Evolutionary conservation across 2,329 filamentous ascomycete genomes (phyloP), one percentile per base, ranked within the genome.

Genomic region (Talaromyces sp.): DNA sequence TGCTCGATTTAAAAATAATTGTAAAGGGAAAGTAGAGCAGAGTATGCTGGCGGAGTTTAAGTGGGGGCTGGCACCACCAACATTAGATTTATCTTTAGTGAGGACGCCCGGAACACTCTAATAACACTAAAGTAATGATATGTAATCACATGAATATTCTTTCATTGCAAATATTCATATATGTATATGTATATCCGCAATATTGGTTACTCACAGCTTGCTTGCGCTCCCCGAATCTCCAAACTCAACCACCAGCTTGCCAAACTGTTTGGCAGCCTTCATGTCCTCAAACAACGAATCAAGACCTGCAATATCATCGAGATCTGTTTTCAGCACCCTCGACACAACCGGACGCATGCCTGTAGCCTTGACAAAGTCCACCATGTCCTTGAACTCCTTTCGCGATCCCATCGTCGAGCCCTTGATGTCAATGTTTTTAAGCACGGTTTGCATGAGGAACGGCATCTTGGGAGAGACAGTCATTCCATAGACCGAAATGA

Each of bases 401-500:
- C 90, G 83, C 29, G 91, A 96, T 0, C 93, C 93, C 93, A 98
- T 96, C 0, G 93, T 97, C 14, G 85, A 87, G 19, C 95, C 93
- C 55, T 84, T 84, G 29, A 98, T 82, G 67, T 98, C 93, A 58
- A 97, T 84, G 70, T 98, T 96, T 74, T 88, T 90, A 63, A 98
- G 76, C 14, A 95, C 89, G 0, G 92, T 92, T 62, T 81, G 77
- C 90, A 97, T 96, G 13, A 85, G 70, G 83, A 90, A 97, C 56
- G 90, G 86, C 88, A 96, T 93, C 77, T 89, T 91, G 1, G 93
- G 93, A 0, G 82, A 80, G 2, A 90, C 79, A 0, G 93, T 98
- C 93, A 98, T 97, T 63, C 95, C 93, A 73, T 98, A 98, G 66
- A 88, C 81, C 1, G 87, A 84, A 62, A 98, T 88, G n/a, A 93